Percentiles rank a stretch among this genome's conserved stretches.
Evolutionary conservation across 2,329 filamentous ascomycete species (phyloP).

Genomic region (Colletotrichum gloeosporioides): DNA sequence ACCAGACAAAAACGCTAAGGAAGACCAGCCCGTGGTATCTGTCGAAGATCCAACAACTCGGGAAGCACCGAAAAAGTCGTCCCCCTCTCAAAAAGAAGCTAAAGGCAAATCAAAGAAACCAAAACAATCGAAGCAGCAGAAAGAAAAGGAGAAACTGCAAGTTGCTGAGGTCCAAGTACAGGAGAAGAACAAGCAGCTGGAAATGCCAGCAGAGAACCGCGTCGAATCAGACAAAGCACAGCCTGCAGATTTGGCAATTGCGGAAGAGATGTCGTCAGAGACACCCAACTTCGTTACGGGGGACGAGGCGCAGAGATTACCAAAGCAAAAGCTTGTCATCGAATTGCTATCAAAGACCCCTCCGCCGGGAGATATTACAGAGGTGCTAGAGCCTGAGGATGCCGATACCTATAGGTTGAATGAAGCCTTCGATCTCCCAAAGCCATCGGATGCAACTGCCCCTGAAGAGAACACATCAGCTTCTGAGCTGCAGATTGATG

Average conservation of each 20-base stretch:
- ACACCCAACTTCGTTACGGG: background rate
- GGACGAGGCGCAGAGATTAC: background rate
- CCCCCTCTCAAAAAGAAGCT: background rate
- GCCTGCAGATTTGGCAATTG: background rate
- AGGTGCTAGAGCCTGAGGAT: constrained; percentile 2
- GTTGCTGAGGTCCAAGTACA: background rate
- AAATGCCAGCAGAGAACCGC: background rate
- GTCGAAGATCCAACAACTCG: background rate
- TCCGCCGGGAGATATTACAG: background rate
- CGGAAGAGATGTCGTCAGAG: background rate
- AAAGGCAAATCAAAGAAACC: background rate
- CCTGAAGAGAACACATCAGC: too few relatives aligned
- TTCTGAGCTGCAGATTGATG: background rate
- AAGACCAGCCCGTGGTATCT: background rate
- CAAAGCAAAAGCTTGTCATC: background rate
- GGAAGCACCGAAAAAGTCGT: background rate
- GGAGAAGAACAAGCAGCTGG: background rate
- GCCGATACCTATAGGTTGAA: background rate
- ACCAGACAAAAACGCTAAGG: too few relatives aligned
- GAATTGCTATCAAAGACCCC: background rate
- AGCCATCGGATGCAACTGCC: background rate
- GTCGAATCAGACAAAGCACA: background rate
- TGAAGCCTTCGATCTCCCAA: background rate
- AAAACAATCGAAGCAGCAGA: background rate
- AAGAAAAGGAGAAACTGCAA: background rate